phyloP scores from a whole-genome alignment of 495 filamentous ascomycete species.

The Lepraria neglecta region DNA sequence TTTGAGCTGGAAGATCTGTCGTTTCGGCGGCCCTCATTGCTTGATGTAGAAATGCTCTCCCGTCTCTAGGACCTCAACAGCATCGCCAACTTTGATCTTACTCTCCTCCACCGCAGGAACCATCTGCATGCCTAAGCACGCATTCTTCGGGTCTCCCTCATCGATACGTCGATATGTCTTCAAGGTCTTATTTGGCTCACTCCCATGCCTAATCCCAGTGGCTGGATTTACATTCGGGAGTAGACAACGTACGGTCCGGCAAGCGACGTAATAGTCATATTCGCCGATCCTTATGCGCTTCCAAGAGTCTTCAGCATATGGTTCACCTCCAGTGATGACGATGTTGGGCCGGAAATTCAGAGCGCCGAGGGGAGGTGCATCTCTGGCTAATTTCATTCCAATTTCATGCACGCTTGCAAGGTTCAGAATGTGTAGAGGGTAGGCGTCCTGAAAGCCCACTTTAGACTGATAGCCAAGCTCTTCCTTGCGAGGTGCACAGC shows the following conservation, averaged over 20 bases:
- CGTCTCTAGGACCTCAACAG: slow-evolving; percentile 51
- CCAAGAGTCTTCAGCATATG: slow-evolving; percentile 75
- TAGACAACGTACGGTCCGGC: slow-evolving; percentile 70
- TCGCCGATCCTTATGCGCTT: slow-evolving; percentile 57
- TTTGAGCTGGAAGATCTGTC: too few relatives aligned
- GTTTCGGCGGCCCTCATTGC: background rate
- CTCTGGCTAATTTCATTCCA: slow-evolving; percentile 42
- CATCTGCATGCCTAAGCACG: slow-evolving; percentile 81
- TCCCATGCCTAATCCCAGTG: slow-evolving; percentile 61
- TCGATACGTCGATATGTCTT: slow-evolving; percentile 67
- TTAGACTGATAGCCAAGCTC: slow-evolving; percentile 68
- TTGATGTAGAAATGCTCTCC: slow-evolving; percentile 60
- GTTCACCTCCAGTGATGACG: slow-evolving; percentile 56
- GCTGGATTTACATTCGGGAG: slow-evolving; percentile 76
- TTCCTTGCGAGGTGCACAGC: slow-evolving; percentile 65
- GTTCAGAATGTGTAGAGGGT: slow-evolving; percentile 76
- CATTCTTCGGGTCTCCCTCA: slow-evolving; percentile 57
- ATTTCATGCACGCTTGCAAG: slow-evolving; percentile 65
- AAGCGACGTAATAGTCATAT: slow-evolving; percentile 53
- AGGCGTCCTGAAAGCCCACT: slow-evolving; percentile 81
- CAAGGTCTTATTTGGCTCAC: slow-evolving; percentile 69
- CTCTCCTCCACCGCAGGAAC: slow-evolving; percentile 53
- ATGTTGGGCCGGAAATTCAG: slow-evolving; percentile 80
- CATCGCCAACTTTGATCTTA: slow-evolving; percentile 53
- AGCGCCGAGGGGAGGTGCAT: slow-evolving; percentile 58